These are phyloP conservation scores for Penicillium thymicola DNA, from an alignment of 2,329 filamentous ascomycete genomes.

Conservation along the genomic window DNA sequence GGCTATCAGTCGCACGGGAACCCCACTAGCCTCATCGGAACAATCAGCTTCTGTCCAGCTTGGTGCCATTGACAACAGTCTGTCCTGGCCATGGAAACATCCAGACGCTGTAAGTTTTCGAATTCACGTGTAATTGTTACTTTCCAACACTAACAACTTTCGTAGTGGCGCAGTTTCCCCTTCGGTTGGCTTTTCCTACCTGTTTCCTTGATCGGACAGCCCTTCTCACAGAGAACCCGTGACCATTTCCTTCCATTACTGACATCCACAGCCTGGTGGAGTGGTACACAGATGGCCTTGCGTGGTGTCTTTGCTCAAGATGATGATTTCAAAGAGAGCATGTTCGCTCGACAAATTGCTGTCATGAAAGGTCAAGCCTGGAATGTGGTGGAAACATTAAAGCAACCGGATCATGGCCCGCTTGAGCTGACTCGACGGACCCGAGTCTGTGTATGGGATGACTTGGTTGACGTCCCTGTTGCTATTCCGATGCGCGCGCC, in stretches of 20 bases:
- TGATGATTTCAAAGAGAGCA: constrained; percentile 93
- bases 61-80: constrained; percentile 93
- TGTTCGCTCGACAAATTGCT: constrained; percentile 97
- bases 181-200: constrained; percentile 98
- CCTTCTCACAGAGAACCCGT: constrained; percentile 89
- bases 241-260: constrained; percentile 94
- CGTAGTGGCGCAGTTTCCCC: constrained; percentile 76
- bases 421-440: constrained; percentile 86
- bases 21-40: constrained; percentile 46
- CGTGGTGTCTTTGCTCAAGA: constrained; percentile 88
- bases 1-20: constrained; percentile 58
- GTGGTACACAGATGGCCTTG: constrained; percentile 82
- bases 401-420: constrained; percentile 86
- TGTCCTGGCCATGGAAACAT: constrained; percentile 99
- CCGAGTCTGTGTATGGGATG: constrained; percentile 96
- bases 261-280: constrained; percentile 96
- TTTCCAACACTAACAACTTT: constrained; percentile 32
- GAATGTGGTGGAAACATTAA: constrained; percentile 98
- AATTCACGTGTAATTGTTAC: neutral
- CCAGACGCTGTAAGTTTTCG: constrained; percentile 69
- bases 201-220: constrained; percentile 91
- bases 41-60: constrained; percentile 64
- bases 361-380: constrained; percentile 99
- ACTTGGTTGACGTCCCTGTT: constrained; percentile 91
- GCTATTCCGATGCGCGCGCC: constrained; percentile 84